phyloP scores from a whole-genome alignment of 2,329 filamentous ascomycete species.

The Aureobasidium sp. region DNA sequence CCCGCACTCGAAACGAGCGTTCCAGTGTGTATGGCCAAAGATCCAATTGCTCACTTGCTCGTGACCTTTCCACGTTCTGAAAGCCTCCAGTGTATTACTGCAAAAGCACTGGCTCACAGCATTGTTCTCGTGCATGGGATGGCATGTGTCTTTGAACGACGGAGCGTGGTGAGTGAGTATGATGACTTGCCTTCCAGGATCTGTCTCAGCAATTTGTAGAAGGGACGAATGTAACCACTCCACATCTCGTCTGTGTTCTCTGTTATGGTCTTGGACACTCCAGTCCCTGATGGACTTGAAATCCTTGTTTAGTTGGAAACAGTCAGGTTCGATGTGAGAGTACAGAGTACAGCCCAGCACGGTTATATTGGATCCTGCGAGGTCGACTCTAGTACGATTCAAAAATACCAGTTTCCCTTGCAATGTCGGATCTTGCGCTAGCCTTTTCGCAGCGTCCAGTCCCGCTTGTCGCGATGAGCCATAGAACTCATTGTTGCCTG shows the following conservation, averaged over 20 bases:
- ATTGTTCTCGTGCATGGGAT: slow-evolving; percentile 41
- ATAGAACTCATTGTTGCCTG: slow-evolving; percentile 53
- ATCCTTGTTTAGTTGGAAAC: slow-evolving; percentile 38
- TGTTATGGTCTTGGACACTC: slow-evolving; percentile 45
- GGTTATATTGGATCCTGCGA: slow-evolving; percentile 34
- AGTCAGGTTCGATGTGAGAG: slow-evolving; percentile 39
- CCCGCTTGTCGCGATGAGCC: slow-evolving; percentile 35
- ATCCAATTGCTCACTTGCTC: slow-evolving; percentile 31
- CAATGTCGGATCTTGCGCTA: slow-evolving; percentile 36
- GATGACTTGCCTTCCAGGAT: slow-evolving; percentile 19
- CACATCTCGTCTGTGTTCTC: slow-evolving; percentile 39
- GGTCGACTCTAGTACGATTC: slow-evolving; percentile 35
- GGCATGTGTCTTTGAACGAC: slow-evolving; percentile 39
- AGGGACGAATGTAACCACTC: slow-evolving; percentile 45
- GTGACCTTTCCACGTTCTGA: slow-evolving; percentile 6
- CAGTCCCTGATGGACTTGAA: slow-evolving; percentile 48
- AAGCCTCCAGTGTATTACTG: slow-evolving; percentile 37
- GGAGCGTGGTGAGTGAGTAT: slow-evolving; percentile 54
- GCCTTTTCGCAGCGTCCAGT: slow-evolving; percentile 31
- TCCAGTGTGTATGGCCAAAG: slow-evolving; percentile 44
- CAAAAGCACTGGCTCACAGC: slow-evolving; percentile 45
- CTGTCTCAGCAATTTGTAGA: slow-evolving; percentile 12
- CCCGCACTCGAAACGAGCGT: slow-evolving; percentile 29
- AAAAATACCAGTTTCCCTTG: slow-evolving; percentile 34
- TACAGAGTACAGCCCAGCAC: slow-evolving; percentile 53